phyloP scores from a whole-genome alignment of 2,329 filamentous ascomycete genomes.

The Sclerotinia nivalis region DNA sequence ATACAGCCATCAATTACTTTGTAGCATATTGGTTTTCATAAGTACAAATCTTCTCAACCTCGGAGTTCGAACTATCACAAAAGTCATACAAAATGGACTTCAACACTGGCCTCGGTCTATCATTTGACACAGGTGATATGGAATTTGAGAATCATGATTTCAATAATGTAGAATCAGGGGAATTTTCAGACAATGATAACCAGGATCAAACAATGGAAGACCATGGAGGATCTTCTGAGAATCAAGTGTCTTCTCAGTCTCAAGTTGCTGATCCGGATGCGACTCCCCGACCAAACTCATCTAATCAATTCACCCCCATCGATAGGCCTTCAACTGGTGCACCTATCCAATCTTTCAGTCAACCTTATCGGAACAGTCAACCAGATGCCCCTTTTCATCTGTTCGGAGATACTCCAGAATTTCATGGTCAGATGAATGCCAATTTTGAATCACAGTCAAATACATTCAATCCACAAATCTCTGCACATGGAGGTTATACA shows the following conservation, averaged over 20 bases:
- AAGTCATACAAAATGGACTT: conserved; percentile 7
- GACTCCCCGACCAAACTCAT: conserved; percentile 7
- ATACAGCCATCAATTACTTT: background rate
- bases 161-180: background rate
- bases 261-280: background rate
- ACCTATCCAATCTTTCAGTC: background rate
- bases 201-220: background rate
- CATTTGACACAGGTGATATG: background rate
- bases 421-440: background rate
- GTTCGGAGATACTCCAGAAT: background rate
- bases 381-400: background rate
- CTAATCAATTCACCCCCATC: background rate
- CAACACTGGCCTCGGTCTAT: conserved; percentile 7
- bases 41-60: background rate
- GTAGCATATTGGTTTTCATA: background rate
- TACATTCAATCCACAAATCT: background rate
- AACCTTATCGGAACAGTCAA: background rate
- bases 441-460: background rate
- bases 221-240: background rate
- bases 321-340: background rate
- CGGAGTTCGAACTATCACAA: background rate
- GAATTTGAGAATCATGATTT: background rate
- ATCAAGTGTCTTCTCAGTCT: background rate
- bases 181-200: background rate
- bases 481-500: background rate